These are phyloP conservation scores for Aureobasidium sp. DNA, from an alignment of 2,329 filamentous ascomycete genomes.

Conservation along the genomic window DNA sequence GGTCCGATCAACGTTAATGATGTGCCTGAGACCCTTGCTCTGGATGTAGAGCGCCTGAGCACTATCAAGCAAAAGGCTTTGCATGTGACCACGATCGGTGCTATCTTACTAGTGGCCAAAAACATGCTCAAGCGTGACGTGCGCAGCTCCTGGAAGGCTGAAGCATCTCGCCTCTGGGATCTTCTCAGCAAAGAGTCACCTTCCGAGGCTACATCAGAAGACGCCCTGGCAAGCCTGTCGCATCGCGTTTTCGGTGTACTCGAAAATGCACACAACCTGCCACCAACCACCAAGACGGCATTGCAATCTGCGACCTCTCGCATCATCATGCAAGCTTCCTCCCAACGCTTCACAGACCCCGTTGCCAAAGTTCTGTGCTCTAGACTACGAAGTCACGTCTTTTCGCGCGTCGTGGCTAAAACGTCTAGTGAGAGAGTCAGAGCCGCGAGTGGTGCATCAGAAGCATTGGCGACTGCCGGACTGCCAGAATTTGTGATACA, in stretches of 20 bases:
- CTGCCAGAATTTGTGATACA: constrained; percentile 66
- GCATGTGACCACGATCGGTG: constrained; percentile 64
- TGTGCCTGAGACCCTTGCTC: constrained; percentile 65
- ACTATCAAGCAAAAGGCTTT: constrained; percentile 52
- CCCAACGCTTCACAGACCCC: constrained; percentile 43
- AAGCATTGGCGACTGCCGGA: constrained; percentile 62
- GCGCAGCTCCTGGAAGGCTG: constrained; percentile 67
- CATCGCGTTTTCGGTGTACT: constrained; percentile 42
- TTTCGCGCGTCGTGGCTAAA: constrained; percentile 56
- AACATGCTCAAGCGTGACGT: constrained; percentile 77
- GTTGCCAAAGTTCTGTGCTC: constrained; percentile 62
- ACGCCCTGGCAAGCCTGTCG: constrained; percentile 26
- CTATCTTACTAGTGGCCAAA: constrained; percentile 72
- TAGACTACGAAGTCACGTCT: constrained; percentile 59
- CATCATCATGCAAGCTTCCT: constrained; percentile 49
- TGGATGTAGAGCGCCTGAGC: constrained; percentile 59
- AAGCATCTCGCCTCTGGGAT: constrained; percentile 63
- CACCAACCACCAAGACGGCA: constrained; percentile 38
- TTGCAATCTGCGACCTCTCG: constrained; percentile 37
- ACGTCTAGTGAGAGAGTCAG: constrained; percentile 65
- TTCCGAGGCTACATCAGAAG: constrained; percentile 12
- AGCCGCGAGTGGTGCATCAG: constrained; percentile 60
- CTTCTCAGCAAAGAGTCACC: constrained; percentile 49
- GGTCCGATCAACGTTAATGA: constrained; percentile 47
- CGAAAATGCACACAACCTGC: constrained; percentile 45